Evolutionary conservation across 805 yeast species (phyloP), one percentile per base, ranked within the genome.

Genomic region (Suhomyces faveliae): DNA sequence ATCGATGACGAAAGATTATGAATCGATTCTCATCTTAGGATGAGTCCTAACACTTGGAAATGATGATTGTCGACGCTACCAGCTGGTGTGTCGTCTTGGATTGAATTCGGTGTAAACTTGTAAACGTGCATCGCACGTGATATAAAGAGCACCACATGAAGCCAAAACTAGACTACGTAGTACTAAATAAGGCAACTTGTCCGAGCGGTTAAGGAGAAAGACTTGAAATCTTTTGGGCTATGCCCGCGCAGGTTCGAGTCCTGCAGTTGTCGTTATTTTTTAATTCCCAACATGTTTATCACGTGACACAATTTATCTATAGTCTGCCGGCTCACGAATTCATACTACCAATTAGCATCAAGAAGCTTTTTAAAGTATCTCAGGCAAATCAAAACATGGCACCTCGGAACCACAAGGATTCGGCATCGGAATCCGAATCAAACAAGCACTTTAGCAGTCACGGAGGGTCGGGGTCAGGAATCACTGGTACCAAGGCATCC

Each of bases 361-460:
- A 9, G 20, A 6, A 21, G n/a, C 7, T 21, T 6, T 21, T 8
- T 8, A 11, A 35, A 12, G 19, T 19, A 25, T n/a, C 19, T 24
- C 20, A 7, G 10, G 9, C 27, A 24, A 6, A 24, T 27, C 12
- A 38, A 8, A 20, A 24, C n/a, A 40, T 40, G 43, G 30, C 43
- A 27, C 43, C 43, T n/a, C 45, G 56, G 35, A 38, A 40, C 15
- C 53, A 51, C 39, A 67, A 61, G 51, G 79, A 74, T 41, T 64
- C 72, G 0, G 68, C 69, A 1, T 69, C 76, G 1, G 76, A 70
- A 48, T 53, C 72, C 2, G 74, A 63, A 48, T 50, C 62, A 4
- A 54, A 51, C 38, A 49, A 51, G 33, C 40, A 42, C 42, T 33
- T n/a, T 25, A 35, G 40, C 9, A 27, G 29, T 21, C 29, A 35